phyloP scores from a whole-genome alignment of 202 grass and related monocot genomes.

The Miscanthus sacchariflorus region DNA sequence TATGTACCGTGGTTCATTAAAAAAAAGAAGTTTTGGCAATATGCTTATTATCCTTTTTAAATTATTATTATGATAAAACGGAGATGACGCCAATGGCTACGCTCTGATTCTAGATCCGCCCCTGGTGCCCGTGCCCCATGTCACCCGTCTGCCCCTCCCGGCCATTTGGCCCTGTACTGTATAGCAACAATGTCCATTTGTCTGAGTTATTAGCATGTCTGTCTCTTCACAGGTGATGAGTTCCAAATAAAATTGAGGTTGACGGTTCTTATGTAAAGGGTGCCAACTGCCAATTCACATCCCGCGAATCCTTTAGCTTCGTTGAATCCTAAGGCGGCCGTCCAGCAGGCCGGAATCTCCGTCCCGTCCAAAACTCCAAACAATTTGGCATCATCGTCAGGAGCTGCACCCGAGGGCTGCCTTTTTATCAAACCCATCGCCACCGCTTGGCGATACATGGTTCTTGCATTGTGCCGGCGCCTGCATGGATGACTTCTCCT shows the following conservation, averaged over 20 bases:
- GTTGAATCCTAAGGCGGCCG: constrained; percentile 29
- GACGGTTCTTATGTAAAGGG: not conserved
- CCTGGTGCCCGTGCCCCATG: too few species aligned
- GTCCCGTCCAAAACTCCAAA: constrained; percentile 42
- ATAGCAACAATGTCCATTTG: too few species aligned
- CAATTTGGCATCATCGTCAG: not conserved
- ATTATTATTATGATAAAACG: not conserved
- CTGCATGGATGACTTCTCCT: constrained; percentile 63
- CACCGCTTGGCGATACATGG: not conserved
- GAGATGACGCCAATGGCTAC: not conserved
- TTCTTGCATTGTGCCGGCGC: not conserved
- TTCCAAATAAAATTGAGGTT: not conserved
- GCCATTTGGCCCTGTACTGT: too few species aligned
- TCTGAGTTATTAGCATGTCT: too few species aligned
- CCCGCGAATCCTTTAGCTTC: not conserved
- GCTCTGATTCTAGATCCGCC: too few species aligned
- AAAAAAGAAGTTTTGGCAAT: too few species aligned
- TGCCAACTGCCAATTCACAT: not conserved
- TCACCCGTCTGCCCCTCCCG: too few species aligned
- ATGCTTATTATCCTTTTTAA: too few species aligned
- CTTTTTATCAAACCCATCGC: not conserved
- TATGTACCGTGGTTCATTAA: too few species aligned
- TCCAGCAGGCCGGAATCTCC: constrained; percentile 10
- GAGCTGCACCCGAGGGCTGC: constrained; percentile 19
- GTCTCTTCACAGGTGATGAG: too few species aligned